A percentile compares a stretch with the other conserved stretches of the same genome.
phyloP scores from a whole-genome alignment of 2,329 filamentous ascomycete species.

The Aureobasidium musti region DNA sequence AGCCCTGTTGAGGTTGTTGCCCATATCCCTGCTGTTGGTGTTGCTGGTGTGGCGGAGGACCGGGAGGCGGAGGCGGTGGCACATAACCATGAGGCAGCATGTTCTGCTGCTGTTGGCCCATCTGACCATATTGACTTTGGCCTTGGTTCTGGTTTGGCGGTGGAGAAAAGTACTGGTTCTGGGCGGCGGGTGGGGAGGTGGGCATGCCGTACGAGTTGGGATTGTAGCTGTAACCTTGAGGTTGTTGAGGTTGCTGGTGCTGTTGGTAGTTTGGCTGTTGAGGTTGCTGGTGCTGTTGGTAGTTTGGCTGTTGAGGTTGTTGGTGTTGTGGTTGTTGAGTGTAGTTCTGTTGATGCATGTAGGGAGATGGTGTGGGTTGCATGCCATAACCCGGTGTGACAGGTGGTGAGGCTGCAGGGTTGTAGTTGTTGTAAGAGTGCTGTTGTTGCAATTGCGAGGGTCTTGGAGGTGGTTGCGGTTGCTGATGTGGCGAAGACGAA shows the following conservation, averaged over 20 bases:
- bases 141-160: slow-evolving; percentile 44
- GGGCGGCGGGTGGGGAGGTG: slow-evolving; percentile 58
- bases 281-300: slow-evolving; percentile 24
- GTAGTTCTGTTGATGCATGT: slow-evolving; percentile 23
- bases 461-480: slow-evolving; percentile 43
- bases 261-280: slow-evolving; percentile 29
- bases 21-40: slow-evolving; percentile 50
- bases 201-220: slow-evolving; percentile 51
- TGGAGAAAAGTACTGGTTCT: slow-evolving; percentile 51
- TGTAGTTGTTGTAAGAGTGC: slow-evolving; percentile 51
- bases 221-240: slow-evolving; percentile 44
- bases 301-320: slow-evolving; percentile 26
- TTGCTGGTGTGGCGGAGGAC: slow-evolving; percentile 59
- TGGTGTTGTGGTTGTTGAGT: slow-evolving; percentile 1
- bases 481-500: slow-evolving; percentile 35
- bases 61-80: slow-evolving; percentile 66
- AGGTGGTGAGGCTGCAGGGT: slow-evolving; percentile 51
- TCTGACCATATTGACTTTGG: slow-evolving; percentile 40
- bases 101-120: slow-evolving; percentile 34
- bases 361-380: slow-evolving; percentile 33
- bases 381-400: slow-evolving; percentile 50
- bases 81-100: slow-evolving; percentile 63
- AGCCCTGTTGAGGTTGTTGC: slow-evolving; percentile 44
- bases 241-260: slow-evolving; percentile 16
- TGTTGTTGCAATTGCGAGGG: slow-evolving; percentile 47